Percentiles rank a stretch among this genome's conserved stretches.
These are phyloP conservation scores for Dorcoceras hygrometricum DNA, from an alignment of 257 asterid species.

Conservation along the genomic window DNA sequence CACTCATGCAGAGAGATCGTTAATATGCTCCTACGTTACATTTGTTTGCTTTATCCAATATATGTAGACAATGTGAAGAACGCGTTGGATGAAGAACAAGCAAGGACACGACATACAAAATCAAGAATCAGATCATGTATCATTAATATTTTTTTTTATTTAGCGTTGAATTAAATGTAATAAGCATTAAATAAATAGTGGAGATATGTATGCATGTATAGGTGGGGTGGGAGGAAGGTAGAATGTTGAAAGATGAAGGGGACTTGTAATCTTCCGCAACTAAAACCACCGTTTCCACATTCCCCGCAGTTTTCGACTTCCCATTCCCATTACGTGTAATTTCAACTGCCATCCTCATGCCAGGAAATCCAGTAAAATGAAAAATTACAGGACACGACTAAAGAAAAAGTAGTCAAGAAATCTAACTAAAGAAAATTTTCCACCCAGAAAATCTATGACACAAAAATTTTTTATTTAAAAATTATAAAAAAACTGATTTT, in stretches of 20 bases:
- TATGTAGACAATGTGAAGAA: no score
- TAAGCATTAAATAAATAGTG: conserved; percentile 3
- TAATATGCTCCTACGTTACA: no score
- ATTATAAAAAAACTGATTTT: no score
- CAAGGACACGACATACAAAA: neutral
- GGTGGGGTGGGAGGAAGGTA: conserved; percentile 49
- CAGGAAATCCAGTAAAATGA: neutral
- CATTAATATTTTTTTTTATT: no score
- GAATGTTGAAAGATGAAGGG: conserved; percentile 59
- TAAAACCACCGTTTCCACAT: conserved; percentile 28
- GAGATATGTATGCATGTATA: conserved; percentile 12
- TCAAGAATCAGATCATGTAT: neutral
- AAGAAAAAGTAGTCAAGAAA: no score
- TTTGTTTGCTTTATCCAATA: no score
- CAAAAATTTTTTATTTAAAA: no score
- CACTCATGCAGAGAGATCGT: neutral
- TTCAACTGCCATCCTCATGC: neutral
- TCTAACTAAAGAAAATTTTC: no score
- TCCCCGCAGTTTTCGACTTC: conserved; percentile 33
- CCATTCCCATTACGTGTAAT: conserved; percentile 11
- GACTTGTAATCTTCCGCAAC: conserved; percentile 66
- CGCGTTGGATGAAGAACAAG: neutral
- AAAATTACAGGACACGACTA: no score
- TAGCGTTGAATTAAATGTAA: neutral
- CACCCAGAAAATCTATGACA: no score